Base-by-base conservation (phyloP, 1,284 basidiomycete species). In the Cutaneotrichosporon sp. region DNA sequence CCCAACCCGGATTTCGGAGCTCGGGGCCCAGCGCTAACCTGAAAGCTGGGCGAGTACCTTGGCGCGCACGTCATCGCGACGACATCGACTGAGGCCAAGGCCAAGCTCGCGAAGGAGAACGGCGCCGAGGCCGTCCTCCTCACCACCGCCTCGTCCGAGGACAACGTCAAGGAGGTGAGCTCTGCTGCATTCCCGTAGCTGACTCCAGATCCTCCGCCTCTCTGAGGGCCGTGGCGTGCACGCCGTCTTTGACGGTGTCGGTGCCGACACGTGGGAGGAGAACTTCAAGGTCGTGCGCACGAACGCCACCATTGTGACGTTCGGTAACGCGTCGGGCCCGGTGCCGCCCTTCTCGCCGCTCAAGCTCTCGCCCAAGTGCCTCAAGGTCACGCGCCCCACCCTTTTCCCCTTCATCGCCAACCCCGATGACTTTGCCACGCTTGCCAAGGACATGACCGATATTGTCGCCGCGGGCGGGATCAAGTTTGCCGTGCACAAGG, bases 1-100 rank as follows among this genome's bases (percentile, higher is more conserved):
- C 36, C 40, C 84, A 90, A 70, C 22, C 36, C 7, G 55, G 42
- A 5, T 36, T 31, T 11, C 32, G 30, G 16, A 8, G 22, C 4
- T 5, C 18, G 4, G 26, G 3, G 26, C 3, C 26, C 26, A 9
- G 6, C 7, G 51, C 51, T 55, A 21, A 62, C 55, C 21, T n/a
- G 63, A 81, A 16, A 46, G 42, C 81, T 70, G 82, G 86, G 65
- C 52, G 76, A 75, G 46, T 72, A 82, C 57, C 70, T 82, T 42
- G 95, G 95, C 14, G 93, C 90, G 1, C 88, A 87, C 11, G 92
- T 97, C 31, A 97, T 99, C 71, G 96, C 92, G 2, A 97, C 94
- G 21, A 92, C 91, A 1, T 96, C 92, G 1, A 91, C 89, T 0
- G 77, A 82, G 30, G 90, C 87, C 73, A 99, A 99, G 78, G 91